phyloP scores from a whole-genome alignment of 2,329 filamentous ascomycete genomes.

The Cladophialophora bantiana region DNA sequence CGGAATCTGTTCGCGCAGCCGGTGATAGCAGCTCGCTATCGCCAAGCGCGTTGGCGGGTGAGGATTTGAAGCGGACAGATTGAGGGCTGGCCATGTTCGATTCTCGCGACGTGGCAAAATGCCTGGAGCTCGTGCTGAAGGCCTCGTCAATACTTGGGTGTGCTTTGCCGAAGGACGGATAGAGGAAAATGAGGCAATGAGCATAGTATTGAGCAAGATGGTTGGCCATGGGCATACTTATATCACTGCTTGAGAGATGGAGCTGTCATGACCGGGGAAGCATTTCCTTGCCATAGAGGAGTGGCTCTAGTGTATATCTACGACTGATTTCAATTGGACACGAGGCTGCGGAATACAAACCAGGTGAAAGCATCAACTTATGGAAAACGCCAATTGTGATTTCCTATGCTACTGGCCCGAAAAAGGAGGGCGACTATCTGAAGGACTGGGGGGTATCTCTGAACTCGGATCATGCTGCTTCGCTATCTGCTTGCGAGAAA shows the following conservation, averaged over 20 bases:
- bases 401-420: constrained; percentile 29
- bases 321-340: neutral
- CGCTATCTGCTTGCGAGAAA: constrained; percentile 19
- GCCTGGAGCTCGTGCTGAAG: neutral
- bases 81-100: no score
- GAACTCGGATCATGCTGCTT: constrained; percentile 26
- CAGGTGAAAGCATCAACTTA: neutral
- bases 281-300: neutral
- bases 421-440: constrained; percentile 26
- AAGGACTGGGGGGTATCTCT: constrained; percentile 36
- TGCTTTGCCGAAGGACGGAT: neutral
- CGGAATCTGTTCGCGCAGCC: neutral
- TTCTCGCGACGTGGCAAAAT: no score
- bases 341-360: neutral
- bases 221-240: neutral
- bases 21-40: neutral
- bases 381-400: constrained; percentile 20
- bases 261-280: neutral
- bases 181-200: neutral
- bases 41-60: neutral
- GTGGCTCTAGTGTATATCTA: neutral
- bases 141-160: neutral
- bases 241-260: neutral
- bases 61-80: neutral
- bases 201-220: neutral